phyloP scores from a whole-genome alignment of 202 grass and related monocot genomes.

The Panicum virgatum region DNA sequence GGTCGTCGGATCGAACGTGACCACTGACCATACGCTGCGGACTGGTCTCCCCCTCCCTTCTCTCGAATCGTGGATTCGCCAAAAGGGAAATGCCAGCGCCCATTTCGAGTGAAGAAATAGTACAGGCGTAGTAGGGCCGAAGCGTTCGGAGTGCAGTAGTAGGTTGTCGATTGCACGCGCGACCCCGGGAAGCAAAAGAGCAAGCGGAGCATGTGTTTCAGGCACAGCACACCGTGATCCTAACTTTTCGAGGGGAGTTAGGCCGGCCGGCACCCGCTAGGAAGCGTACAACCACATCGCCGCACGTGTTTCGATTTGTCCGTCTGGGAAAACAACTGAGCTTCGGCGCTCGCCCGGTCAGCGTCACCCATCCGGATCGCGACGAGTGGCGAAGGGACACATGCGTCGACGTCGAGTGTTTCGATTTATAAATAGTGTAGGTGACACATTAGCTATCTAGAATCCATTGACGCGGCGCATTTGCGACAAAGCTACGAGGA shows the following conservation, averaged over 20 bases:
- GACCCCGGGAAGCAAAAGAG: background rate
- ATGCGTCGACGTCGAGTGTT: background rate
- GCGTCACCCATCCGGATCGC: background rate
- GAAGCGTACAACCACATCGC: background rate
- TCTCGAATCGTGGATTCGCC: background rate
- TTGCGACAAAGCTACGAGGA: too few species aligned
- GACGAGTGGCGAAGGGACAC: background rate
- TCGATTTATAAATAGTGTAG: too few species aligned
- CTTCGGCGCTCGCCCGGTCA: background rate
- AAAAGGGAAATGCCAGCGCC: background rate
- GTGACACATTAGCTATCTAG: background rate
- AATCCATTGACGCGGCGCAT: too few species aligned
- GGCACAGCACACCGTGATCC: background rate
- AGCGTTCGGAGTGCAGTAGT: background rate
- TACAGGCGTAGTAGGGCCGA: background rate
- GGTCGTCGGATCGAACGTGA: conserved; percentile 16
- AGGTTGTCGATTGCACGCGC: background rate
- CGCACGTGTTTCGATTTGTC: background rate
- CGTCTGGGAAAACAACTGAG: background rate
- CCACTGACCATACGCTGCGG: conserved; percentile 10
- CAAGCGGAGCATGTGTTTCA: background rate
- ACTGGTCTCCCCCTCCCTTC: background rate
- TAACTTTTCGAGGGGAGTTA: background rate
- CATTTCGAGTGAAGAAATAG: background rate
- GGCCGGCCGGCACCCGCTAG: background rate